Base-by-base conservation (phyloP, 768 basidiomycete species). In the Trichaptum fuscoviolaceum region DNA sequence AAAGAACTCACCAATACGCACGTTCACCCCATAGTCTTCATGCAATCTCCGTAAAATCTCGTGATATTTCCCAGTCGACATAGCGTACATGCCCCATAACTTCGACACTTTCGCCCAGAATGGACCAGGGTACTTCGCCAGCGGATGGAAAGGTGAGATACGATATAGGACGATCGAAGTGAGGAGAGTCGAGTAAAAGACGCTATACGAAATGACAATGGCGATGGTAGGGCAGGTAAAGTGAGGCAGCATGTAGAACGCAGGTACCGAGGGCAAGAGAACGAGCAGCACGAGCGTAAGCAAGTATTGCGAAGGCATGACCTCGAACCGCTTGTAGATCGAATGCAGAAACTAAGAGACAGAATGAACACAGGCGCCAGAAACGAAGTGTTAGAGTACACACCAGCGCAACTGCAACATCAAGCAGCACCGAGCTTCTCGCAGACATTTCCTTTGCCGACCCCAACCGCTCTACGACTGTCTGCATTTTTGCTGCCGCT, bases 111-210 rank as follows among this genome's bases (percentile, higher is more conserved):
- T 83, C 72, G 75, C 76, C 3, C 81, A 63, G 0, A 80, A 8
- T 1, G 85, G 86, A 20, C 84, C 85, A 24, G 84, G 84, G 69
- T 82, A 84, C 58, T 74, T 70, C n/a, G 83, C 81, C 6, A 86
- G 75, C 4, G 85, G 83, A 71, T 87, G 85, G 72, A 80, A 80
- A 1, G 84, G 83, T 3, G 84, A 85, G 10, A 85, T 66, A 24
- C 84, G 82, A 71, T 86, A 85, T 10, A 68, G 35, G 23, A 74
- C 62, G 3, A 70, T 72, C 61, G 67, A 65, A 2, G 60, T 64
- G 7, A 77, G 18, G 15, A 76, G 62, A 20, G 81, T 74, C 0
- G 79, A 79, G 36, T 70, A 63, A 10, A 81, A 73, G 10, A 70
- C 67, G 7, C 66, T 30, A 58, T 65, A 69, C 17, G 66, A 36